Evolutionary conservation across 495 filamentous ascomycete species (phyloP), one percentile per base, ranked within the genome.

Genomic region (Hypoxylon lenormandii): DNA sequence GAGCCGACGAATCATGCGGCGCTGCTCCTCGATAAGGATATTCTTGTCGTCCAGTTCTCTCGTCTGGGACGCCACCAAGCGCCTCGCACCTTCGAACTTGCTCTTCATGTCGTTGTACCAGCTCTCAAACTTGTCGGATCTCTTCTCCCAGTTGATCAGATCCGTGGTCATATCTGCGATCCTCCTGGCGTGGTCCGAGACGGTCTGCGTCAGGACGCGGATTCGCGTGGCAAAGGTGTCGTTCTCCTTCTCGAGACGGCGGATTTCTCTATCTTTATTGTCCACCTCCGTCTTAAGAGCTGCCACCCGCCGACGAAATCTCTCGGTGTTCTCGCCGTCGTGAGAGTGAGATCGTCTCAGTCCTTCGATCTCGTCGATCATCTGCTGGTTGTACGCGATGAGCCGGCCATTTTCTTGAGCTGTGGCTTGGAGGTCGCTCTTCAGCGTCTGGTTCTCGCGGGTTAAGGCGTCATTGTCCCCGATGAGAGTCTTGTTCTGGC

Each of bases 361-460:
- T 6, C 37, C 51, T 5, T 60, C 49, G 42, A 66, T 48, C 26
- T 65, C 65, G 13, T 64, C 56, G 5, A n/a, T n/a, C 10, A 76
- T 50, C 19, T 50, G 54, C 26, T 58, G 53, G 54, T 69, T 75
- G 21, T 47, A 23, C 10, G 69, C 22, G 37, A 38, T 42, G 15
- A 72, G 61, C 10, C 65, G 70, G 6, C 11, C 21, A 45, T 61
- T 69, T 33, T 64, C 62, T 5, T 54, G 21, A 21, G 11, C 15
- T 0, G 45, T 42, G 33, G 61, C 37, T 37, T 66, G 45, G 10
- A 73, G 66, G 15, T 71, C 66, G 49, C n/a, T 19, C 30, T 74
- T 76, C 22, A 74, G 51, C n/a, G 60, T 45, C 47, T 66, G 62
- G 55, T 72, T 72, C 46, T 74, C 72, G 64, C 58, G 62, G 19